Base-by-base conservation (phyloP, 2,329 filamentous ascomycete genomes). In the Cercospora beticola region DNA sequence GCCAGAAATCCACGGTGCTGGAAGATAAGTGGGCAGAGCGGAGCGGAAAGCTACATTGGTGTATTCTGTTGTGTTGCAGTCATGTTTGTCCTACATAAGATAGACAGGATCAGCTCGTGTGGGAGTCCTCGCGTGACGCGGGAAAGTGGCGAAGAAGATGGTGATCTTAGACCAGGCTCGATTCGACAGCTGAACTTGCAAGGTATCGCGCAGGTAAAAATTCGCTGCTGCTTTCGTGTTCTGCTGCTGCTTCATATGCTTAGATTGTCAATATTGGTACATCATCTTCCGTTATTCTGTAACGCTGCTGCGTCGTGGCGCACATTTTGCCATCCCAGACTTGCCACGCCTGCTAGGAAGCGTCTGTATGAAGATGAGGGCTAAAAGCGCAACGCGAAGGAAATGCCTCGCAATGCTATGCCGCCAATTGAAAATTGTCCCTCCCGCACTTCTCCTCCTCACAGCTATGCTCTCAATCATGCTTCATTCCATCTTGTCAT, bases 31-130 rank as follows among this genome's bases (percentile, higher is more conserved):
- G n/a, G 57, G 56, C 33, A 12, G 12, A 14, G 30, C 23, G 57
- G 33, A 60, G 31, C 26, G 40, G 62, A 61, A 61, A 61, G 58
- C 31, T 61, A 40, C 58, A 61, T 58, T 30, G 46, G 46, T 14
- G 46, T 52, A 3, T 52, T 16, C 46, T 60, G 30, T 5, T 16
- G 30, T 60, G 57, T 18, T 23, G 30, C 18, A 9, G 26, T 5
- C 6, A 21, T 60, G 30, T 40, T 52, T 52, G 46, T 52, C 46
- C 46, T 14, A 23, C 46, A 21, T 14, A 23, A n/a, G 36, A n/a
- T 43, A 43, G 36, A 43, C 36, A 43, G 36, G 36, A 16, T 43
- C 36, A 43, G 16, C 16, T 43, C 36, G 36, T 43, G 36, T 43
- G 36, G 36, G 36, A n/a, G 36, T 43, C 36, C 36, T n/a, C 16